Evolutionary conservation across 768 basidiomycete genomes (phyloP).

Genomic region (Lyophyllum decastes): DNA sequence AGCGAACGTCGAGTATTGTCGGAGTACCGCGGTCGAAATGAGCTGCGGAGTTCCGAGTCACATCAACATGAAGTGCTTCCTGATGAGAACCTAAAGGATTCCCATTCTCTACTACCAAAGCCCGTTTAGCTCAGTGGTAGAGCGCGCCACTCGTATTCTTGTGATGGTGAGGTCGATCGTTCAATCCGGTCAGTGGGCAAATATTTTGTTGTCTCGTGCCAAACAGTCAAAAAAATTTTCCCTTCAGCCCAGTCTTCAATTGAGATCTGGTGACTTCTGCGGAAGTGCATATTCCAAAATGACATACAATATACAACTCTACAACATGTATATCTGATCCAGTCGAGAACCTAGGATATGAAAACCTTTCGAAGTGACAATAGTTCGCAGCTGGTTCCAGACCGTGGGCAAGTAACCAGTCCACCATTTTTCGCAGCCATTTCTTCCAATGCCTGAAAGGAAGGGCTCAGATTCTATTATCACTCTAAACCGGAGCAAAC

Average conservation of each 20-base stretch:
- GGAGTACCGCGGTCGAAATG: too few species aligned
- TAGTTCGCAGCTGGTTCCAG: constrained; percentile 64
- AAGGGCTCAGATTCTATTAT: constrained; percentile 7
- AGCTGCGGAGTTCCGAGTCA: background rate
- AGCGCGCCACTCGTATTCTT: constrained; percentile 56
- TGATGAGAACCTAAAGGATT: background rate
- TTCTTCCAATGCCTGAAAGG: constrained; percentile 74
- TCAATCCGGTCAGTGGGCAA: constrained; percentile 41
- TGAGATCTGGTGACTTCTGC: too few species aligned
- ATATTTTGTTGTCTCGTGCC: constrained; percentile 10
- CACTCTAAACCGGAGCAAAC: constrained; percentile 17
- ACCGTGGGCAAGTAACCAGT: constrained; percentile 82
- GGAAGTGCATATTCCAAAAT: too few species aligned
- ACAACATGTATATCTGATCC: background rate
- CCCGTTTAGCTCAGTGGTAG: constrained; percentile 63
- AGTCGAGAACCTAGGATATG: constrained; percentile 61
- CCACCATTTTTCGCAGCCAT: constrained; percentile 84
- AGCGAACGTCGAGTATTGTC: background rate
- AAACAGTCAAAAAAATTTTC: too few species aligned
- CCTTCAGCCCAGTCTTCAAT: too few species aligned
- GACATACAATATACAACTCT: background rate
- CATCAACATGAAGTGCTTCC: background rate
- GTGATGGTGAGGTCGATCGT: constrained; percentile 41
- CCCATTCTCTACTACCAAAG: constrained; percentile 17
- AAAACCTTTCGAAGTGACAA: constrained; percentile 82